Evolutionary conservation across 805 yeast species (phyloP).

Genomic region (Hanseniaspora singularis): DNA sequence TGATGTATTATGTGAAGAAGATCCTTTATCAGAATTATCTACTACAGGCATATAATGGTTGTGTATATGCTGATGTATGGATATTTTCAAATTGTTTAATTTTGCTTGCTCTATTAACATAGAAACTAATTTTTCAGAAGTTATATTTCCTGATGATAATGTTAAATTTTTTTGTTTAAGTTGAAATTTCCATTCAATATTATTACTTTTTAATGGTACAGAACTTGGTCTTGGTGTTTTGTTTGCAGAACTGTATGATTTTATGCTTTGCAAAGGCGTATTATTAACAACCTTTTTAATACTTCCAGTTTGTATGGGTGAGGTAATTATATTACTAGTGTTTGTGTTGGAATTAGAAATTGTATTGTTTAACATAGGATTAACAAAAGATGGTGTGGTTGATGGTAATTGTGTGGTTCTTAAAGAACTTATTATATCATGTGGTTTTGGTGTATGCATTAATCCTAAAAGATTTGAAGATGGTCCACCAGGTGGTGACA

Average conservation of each 20-base stretch:
- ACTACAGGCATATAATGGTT: constrained; percentile 51
- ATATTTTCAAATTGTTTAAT: constrained; percentile 43
- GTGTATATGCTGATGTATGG: constrained; percentile 77
- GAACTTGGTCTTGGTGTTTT: constrained; percentile 6
- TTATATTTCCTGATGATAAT: constrained; percentile 40
- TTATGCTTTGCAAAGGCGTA: no score
- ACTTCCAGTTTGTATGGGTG: neutral
- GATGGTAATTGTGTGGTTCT: constrained; percentile 14
- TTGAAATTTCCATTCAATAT: constrained; percentile 53
- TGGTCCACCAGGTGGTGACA: constrained; percentile 14
- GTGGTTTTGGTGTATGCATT: constrained; percentile 13
- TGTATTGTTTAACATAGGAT: no score
- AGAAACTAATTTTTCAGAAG: constrained; percentile 43
- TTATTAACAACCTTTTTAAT: neutral
- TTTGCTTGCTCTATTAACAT: constrained; percentile 50
- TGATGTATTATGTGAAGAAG: no score
- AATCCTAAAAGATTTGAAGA: neutral
- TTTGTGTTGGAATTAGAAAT: neutral
- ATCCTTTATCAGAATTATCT: no score
- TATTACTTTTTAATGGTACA: constrained; percentile 11
- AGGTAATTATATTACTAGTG: neutral
- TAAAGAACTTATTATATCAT: constrained; percentile 13
- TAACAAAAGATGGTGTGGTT: no score
- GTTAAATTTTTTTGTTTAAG: constrained; percentile 39
- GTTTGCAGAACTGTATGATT: no score